Base-by-base conservation (phyloP, 2,329 filamentous ascomycete species). In the Cladosporium sp. region DNA sequence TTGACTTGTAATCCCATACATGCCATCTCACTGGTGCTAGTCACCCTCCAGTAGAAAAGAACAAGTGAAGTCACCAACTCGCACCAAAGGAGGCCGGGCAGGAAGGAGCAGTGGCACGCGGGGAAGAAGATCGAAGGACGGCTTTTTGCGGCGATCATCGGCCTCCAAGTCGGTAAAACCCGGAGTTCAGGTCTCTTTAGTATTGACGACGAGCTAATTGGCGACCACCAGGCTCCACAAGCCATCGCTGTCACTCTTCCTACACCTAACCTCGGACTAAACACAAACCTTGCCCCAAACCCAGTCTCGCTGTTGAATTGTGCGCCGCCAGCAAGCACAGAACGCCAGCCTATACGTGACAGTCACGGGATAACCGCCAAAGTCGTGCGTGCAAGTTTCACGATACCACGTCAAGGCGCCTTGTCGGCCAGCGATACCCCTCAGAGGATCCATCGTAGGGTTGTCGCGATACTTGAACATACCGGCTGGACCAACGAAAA, bases 131-230 rank as follows among this genome's bases (percentile, higher is more conserved):
- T 23, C 59, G 59, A 46, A 21, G 26, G 31, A 62, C 23, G 23
- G 23, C 3, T 26, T 26, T 26, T 26, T 26, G 23, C 23, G 23
- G 23, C 23, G 23, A 26, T 26, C 23, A 26, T 26, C 23, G 23
- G 23, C 23, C 23, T 26, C 23, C 23, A 26, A 26, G 23, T 26
- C 23, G 23, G 23, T 26, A 26, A 26, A 26, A 26, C 23, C 23
- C 33, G 33, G 33, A 35, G 33, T 23, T 56, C 61, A 52, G 61
- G 31, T 50, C 49, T 50, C 49, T 63, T 63, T 46, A 63, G 61
- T 63, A 63, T 63, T 63, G 16, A 56, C 49, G 33, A 56, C 61
- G 46, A 63, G 28, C 61, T 63, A 56, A 63, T 63, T 63, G 61
- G 61, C 49, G 61, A 63, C 35, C 14, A 62, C 61, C 33, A 37